Conservation (phyloP, 2,329 filamentous ascomycete genomes). For the Phoma herbarum region DNA sequence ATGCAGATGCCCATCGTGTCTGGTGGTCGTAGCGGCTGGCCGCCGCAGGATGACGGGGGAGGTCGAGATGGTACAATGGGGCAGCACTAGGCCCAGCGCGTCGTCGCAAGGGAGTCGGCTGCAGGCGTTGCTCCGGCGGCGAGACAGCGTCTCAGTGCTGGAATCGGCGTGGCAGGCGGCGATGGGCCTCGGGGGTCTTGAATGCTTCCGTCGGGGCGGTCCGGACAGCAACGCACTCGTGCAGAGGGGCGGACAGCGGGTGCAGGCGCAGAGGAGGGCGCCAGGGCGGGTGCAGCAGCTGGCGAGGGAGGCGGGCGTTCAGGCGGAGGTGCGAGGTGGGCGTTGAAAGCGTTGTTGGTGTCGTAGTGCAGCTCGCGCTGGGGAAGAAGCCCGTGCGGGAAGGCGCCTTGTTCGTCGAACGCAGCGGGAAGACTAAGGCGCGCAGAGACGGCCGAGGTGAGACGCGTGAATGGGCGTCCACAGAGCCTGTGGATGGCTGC, state of each 20-base stretch:
- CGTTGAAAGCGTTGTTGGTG: conserved; percentile 7
- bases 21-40: conserved; percentile 39
- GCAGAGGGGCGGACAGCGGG: conserved; percentile 5
- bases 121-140: conserved; percentile 23
- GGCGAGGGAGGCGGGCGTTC: conserved; percentile 6
- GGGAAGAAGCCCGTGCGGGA: conserved; percentile 21
- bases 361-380: conserved; percentile 19
- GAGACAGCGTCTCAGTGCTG: conserved; percentile 33
- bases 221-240: conserved; percentile 16
- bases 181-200: conserved; percentile 27
- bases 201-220: conserved; percentile 35
- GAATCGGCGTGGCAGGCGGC: conserved; percentile 36
- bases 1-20: conserved; percentile 89
- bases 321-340: background rate
- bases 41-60: conserved; percentile 38
- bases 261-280: conserved; percentile 16
- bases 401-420: conserved; percentile 21
- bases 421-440: conserved; percentile 5
- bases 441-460: background rate
- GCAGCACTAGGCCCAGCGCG: conserved; percentile 43
- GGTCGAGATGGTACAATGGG: conserved; percentile 27
- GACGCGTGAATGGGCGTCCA: background rate
- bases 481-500: background rate
- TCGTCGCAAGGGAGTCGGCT: conserved; percentile 38
- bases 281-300: conserved; percentile 29